Base-by-base conservation (phyloP, 2,329 filamentous ascomycete species). In the Trichoderma sp. region DNA sequence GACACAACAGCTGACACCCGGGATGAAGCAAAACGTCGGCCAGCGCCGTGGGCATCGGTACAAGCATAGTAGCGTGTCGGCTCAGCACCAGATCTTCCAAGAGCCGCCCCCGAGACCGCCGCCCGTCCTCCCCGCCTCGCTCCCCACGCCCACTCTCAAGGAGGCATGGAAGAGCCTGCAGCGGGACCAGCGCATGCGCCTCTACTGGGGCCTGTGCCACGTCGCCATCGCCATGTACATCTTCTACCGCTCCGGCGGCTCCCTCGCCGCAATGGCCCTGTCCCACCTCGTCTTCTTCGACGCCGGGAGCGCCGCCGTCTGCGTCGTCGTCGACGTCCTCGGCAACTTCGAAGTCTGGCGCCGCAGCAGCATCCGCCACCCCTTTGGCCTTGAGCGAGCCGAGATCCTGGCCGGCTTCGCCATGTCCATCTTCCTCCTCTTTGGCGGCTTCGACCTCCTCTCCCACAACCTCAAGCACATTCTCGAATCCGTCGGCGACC, bases 261-360 rank as follows among this genome's bases (percentile, higher is more conserved):
- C 92, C 21, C 84, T 97, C 28, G 92, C 94, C 12, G 90, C 97
- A 79, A 97, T 93, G 7, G 94, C 94, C 0, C 82, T 99, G 19
- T 97, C 93, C 10, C 93, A 97, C 72, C 82, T 99, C 54, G 90
- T 98, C 66, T 91, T 98, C 76, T 99, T 97, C 76, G 95, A 99
- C 75, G 94, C 95, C 9, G 87, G 96, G 1, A 95, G 93, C 41
- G 95, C 95, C 5, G 88, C 93, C 55, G 86, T 98, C 5, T 98
- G 94, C 75, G 93, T 97, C 3, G 88, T 87, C 14, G 94, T 98
- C 54, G 95, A 99, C 74, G 91, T 98, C 1, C 86, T 97, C 55
- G 89, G 91, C 59, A 99, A 99, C 76, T 99, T 99, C 72, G 95
- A 99, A 75, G 93, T 98, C 47, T 99, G 95, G 95, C 92, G 92